A percentile compares a stretch with the other conserved stretches of the same genome.
Conservation (phyloP, 306 rosid genomes). For the Rosa multiflora region DNA sequence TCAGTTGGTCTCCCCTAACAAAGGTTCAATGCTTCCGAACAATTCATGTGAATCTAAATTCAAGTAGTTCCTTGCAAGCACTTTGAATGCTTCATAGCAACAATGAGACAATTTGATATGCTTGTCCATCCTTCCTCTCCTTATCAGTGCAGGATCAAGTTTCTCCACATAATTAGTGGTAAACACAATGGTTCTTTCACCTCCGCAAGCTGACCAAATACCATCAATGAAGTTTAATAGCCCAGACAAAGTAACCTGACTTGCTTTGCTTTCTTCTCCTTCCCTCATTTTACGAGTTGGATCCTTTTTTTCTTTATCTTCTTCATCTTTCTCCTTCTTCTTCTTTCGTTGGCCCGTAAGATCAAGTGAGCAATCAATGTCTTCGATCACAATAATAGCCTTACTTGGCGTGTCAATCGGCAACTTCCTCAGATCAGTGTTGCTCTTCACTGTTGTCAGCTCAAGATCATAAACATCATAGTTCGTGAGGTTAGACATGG, state of each 20-base stretch:
- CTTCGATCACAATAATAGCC: conserved; percentile 42
- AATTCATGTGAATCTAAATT: too few relatives aligned
- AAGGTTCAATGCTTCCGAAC: too few relatives aligned
- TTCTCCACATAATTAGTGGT: conserved; percentile 45
- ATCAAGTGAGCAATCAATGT: conserved; percentile 53
- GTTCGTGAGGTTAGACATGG: too few relatives aligned
- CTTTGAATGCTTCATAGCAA: too few relatives aligned
- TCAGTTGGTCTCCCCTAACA: too few relatives aligned
- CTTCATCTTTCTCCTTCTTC: conserved; percentile 19
- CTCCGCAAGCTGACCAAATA: conserved; percentile 79
- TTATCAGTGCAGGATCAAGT: too few relatives aligned
- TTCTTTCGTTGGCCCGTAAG: conserved; percentile 42
- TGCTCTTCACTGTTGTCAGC: conserved; percentile 32
- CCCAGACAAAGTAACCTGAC: conserved; percentile 66
- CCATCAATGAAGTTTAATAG: conserved; percentile 67
- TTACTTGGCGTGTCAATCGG: conserved; percentile 37
- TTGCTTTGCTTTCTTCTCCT: conserved; percentile 28
- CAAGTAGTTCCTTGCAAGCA: too few relatives aligned
- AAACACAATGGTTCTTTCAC: conserved; percentile 61
- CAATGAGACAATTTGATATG: too few relatives aligned
- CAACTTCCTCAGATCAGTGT: conserved; percentile 36
- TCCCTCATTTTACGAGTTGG: conserved; percentile 15
- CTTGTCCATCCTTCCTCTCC: too few relatives aligned
- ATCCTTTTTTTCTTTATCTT: conserved; percentile 18
- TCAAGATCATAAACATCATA: conserved; percentile 50